Conservation (phyloP, 2,329 filamentous ascomycete species). For the Aspergillus sp. region DNA sequence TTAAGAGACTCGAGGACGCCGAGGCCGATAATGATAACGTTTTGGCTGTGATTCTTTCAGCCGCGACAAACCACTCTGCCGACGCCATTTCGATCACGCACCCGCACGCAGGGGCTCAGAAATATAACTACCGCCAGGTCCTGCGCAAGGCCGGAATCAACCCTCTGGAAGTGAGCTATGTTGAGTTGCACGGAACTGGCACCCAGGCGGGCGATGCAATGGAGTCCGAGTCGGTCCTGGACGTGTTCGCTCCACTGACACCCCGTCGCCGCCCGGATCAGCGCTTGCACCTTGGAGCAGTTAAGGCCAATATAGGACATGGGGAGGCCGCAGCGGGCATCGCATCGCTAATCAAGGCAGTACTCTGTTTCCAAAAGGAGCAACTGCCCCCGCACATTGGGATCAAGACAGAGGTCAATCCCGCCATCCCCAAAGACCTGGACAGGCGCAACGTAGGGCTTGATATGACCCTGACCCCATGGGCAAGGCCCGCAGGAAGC, state of each 20-base stretch:
- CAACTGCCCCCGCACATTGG: slow-evolving; percentile 66
- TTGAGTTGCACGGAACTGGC: slow-evolving; percentile 44
- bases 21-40: slow-evolving; percentile 48
- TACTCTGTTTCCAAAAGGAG: slow-evolving; percentile 65
- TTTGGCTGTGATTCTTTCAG: slow-evolving; percentile 44
- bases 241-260: slow-evolving; percentile 30
- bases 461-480: slow-evolving; percentile 46
- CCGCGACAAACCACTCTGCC: slow-evolving; percentile 45
- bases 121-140: slow-evolving; percentile 37
- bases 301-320: slow-evolving; percentile 46
- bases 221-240: slow-evolving; percentile 37
- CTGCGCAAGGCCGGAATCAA: slow-evolving; percentile 37
- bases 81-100: slow-evolving; percentile 48
- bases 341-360: slow-evolving; percentile 57
- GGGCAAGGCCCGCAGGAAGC: slow-evolving; percentile 8
- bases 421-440: slow-evolving; percentile 32
- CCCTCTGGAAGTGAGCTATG: slow-evolving; percentile 37
- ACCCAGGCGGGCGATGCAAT: slow-evolving; percentile 43
- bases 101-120: slow-evolving; percentile 41
- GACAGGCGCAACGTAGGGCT: slow-evolving; percentile 34
- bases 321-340: slow-evolving; percentile 40
- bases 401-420: slow-evolving; percentile 55
- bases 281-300: slow-evolving; percentile 34
- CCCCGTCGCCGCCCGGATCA: slow-evolving; percentile 37
- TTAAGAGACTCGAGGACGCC: slow-evolving; percentile 55